Conservation (phyloP, 441 rosid genomes). For the Eruca vesicaria region DNA sequence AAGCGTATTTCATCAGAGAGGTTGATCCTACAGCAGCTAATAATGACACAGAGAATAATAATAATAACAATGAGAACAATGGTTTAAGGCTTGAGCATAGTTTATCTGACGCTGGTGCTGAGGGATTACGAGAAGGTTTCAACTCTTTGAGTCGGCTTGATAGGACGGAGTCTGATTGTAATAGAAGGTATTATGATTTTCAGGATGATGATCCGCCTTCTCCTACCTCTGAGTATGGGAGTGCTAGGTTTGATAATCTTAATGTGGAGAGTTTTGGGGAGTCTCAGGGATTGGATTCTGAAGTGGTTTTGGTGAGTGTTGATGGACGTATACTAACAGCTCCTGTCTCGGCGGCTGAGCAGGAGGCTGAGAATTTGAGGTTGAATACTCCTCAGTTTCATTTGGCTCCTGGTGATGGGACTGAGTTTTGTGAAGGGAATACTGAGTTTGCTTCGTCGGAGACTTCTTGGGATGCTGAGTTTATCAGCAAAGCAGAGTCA, state of each 20-base stretch:
- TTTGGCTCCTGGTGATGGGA: slow-evolving; percentile 70
- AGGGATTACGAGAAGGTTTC: slow-evolving; percentile 42
- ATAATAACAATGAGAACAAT: neutral
- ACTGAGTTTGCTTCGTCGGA: slow-evolving; percentile 58
- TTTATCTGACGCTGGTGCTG: slow-evolving; percentile 59
- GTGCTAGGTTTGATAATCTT: slow-evolving; percentile 46
- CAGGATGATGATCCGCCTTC: slow-evolving; percentile 63
- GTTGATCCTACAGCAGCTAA: too few species aligned
- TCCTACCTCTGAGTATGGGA: slow-evolving; percentile 52
- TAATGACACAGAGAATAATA: too few species aligned
- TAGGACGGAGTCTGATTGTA: slow-evolving; percentile 72
- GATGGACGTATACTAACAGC: slow-evolving; percentile 85
- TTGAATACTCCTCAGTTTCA: slow-evolving; percentile 69
- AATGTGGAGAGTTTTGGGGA: slow-evolving; percentile 46
- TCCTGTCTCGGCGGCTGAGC: slow-evolving; percentile 66
- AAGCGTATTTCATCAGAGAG: slow-evolving; percentile 79
- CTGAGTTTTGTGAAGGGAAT: slow-evolving; percentile 58
- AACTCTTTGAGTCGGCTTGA: slow-evolving; percentile 46
- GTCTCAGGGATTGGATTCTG: slow-evolving; percentile 52
- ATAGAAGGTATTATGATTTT: slow-evolving; percentile 61
- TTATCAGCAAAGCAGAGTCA: slow-evolving; percentile 43
- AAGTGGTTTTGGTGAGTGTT: slow-evolving; percentile 78
- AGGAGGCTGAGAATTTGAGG: slow-evolving; percentile 54
- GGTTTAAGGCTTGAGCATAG: slow-evolving; percentile 61
- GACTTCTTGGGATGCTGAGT: slow-evolving; percentile 51